These are phyloP conservation scores for Grosmannia serpens DNA, from an alignment of 2,329 filamentous ascomycete species.

Conservation along the genomic window DNA sequence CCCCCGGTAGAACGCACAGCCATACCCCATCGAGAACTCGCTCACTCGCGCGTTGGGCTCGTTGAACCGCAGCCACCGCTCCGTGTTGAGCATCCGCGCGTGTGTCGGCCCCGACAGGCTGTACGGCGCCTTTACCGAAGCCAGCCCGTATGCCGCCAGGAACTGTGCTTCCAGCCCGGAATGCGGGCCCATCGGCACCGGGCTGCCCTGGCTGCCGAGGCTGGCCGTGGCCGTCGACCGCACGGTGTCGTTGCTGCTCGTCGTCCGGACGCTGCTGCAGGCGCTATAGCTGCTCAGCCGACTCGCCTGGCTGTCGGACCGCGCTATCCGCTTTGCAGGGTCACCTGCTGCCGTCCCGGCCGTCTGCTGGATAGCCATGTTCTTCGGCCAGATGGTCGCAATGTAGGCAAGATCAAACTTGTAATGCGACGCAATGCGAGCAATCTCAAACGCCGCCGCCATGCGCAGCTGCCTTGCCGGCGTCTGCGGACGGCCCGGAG, in stretches of 20 bases:
- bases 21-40: constrained; percentile 40
- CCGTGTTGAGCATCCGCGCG: constrained; percentile 33
- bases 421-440: constrained; percentile 42
- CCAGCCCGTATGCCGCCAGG: constrained; percentile 42
- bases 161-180: constrained; percentile 29
- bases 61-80: constrained; percentile 42
- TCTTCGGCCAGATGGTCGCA: constrained; percentile 43
- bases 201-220: constrained; percentile 9
- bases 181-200: constrained; percentile 8
- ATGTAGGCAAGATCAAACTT: constrained; percentile 49
- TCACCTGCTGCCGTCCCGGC: too few relatives aligned
- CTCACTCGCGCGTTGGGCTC: constrained; percentile 27
- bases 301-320: constrained; percentile 5
- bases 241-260: not conserved
- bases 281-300: not conserved
- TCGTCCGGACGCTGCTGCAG: not conserved
- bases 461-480: constrained; percentile 35
- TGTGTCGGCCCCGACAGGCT: constrained; percentile 39
- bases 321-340: not conserved
- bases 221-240: not conserved
- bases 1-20: constrained; percentile 39
- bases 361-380: constrained; percentile 8
- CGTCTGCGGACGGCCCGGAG: constrained; percentile 5
- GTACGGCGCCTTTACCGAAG: constrained; percentile 38
- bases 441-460: constrained; percentile 41